A percentile compares a stretch with the other conserved stretches of the same genome.
Evolutionary conservation across 148 eudicot species (phyloP).

Genomic region (Agrostemma githago): DNA sequence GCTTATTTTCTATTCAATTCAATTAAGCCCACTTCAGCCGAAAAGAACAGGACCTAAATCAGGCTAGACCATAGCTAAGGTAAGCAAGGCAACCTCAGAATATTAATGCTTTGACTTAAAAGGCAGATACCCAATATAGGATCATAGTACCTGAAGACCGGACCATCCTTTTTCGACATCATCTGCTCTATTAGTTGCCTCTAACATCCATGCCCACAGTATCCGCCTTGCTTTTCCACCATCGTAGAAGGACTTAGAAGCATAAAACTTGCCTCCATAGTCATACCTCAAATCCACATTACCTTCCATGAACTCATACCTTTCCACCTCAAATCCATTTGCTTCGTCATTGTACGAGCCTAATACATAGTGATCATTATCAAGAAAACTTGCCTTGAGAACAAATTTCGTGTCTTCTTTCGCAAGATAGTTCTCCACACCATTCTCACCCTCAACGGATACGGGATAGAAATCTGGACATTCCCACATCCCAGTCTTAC

Average conservation of each 20-base stretch:
- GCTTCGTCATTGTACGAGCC: slow-evolving; percentile 23
- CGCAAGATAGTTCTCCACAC: slow-evolving; percentile 19
- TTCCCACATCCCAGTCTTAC: slow-evolving; percentile 47
- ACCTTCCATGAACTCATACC: slow-evolving; percentile 25
- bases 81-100: background rate
- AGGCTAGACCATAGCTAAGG: no score
- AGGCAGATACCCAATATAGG: background rate
- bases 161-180: slow-evolving; percentile 57
- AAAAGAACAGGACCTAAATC: no score
- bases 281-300: slow-evolving; percentile 46
- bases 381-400: slow-evolving; percentile 39
- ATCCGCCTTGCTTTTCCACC: slow-evolving; percentile 36
- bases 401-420: slow-evolving; percentile 27
- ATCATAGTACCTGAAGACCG: slow-evolving; percentile 43
- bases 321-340: slow-evolving; percentile 23
- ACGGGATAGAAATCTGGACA: slow-evolving; percentile 55
- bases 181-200: slow-evolving; percentile 31
- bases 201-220: slow-evolving; percentile 48
- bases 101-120: background rate
- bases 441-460: slow-evolving; percentile 16
- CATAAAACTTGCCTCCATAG: slow-evolving; percentile 53
- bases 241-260: slow-evolving; percentile 52
- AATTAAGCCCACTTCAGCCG: no score
- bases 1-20: no score
- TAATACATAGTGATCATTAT: slow-evolving; percentile 34